These are phyloP conservation scores for Aureobasidium subglaciale DNA, from an alignment of 2,329 filamentous ascomycete genomes.

Conservation along the genomic window DNA sequence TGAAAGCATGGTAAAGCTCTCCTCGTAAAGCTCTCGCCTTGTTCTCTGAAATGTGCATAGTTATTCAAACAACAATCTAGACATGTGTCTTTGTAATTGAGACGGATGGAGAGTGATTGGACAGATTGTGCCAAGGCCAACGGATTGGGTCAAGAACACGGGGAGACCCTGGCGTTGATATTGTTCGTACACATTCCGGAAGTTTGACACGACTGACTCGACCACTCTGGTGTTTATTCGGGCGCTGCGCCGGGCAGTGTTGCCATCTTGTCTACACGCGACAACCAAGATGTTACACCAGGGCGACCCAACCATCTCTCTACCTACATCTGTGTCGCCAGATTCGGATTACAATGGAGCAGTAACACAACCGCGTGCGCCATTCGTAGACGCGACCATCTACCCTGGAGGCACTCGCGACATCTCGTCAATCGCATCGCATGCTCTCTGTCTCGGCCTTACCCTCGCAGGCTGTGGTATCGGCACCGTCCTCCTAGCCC, in stretches of 20 bases:
- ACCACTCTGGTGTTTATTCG: not conserved
- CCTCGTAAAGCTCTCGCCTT: constrained; percentile 27
- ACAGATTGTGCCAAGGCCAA: not conserved
- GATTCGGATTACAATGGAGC: constrained; percentile 8
- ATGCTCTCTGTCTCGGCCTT: constrained; percentile 39
- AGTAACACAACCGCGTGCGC: not conserved
- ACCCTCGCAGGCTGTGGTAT: constrained; percentile 30
- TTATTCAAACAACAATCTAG: not conserved
- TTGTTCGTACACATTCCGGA: constrained; percentile 3
- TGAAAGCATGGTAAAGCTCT: constrained; percentile 67
- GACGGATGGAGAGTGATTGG: not conserved
- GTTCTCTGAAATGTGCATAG: constrained; percentile 25
- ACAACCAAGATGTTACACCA: not conserved
- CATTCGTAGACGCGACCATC: constrained; percentile 27
- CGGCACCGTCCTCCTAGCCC: constrained; percentile 20
- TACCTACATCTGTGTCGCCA: not conserved
- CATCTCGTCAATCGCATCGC: constrained; percentile 40
- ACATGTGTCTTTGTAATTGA: not conserved
- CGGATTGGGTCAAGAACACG: not conserved
- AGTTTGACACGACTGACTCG: not conserved
- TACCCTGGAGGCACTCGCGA: constrained; percentile 38
- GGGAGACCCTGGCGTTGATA: constrained; percentile 11
- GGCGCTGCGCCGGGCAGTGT: not conserved
- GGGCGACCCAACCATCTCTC: constrained; percentile 17
- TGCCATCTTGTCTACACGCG: not conserved